Evolutionary conservation across 768 basidiomycete genomes (phyloP).

Genomic region (Auriscalpium vulgare): DNA sequence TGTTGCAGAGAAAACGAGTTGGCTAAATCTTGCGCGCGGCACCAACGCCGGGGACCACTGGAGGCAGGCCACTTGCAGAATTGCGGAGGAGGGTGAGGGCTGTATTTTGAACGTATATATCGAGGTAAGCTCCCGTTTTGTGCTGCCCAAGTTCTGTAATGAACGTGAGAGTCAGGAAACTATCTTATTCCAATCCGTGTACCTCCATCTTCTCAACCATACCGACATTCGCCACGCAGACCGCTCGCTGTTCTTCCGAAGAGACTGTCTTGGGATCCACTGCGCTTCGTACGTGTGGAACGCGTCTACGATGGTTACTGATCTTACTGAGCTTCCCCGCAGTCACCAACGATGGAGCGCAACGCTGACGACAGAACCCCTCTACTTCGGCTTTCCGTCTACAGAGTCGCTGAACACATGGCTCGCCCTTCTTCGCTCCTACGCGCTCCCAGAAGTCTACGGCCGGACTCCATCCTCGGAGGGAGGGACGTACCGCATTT

Average conservation of each 20-base stretch:
- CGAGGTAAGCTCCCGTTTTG: slow-evolving; percentile 42
- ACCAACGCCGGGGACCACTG: slow-evolving; percentile 51
- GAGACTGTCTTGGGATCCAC: slow-evolving; percentile 68
- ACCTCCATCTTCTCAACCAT: slow-evolving; percentile 64
- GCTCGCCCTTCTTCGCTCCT: slow-evolving; percentile 74
- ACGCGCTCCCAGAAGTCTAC: slow-evolving; percentile 74
- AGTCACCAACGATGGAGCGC: slow-evolving; percentile 60
- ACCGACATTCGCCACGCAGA: slow-evolving; percentile 78
- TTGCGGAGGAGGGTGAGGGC: slow-evolving; percentile 58
- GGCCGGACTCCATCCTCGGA: slow-evolving; percentile 45
- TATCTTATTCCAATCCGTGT: slow-evolving; percentile 64
- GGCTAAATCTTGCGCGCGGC: slow-evolving; percentile 53
- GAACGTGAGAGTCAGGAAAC: slow-evolving; percentile 43
- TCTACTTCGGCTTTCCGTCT: slow-evolving; percentile 68
- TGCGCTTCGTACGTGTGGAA: slow-evolving; percentile 41
- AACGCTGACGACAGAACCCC: slow-evolving; percentile 43
- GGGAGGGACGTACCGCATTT: slow-evolving; percentile 79
- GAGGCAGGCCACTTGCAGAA: slow-evolving; percentile 64
- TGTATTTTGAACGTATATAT: slow-evolving; percentile 69
- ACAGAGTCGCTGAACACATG: slow-evolving; percentile 62
- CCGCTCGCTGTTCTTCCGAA: slow-evolving; percentile 66
- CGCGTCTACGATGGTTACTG: background rate
- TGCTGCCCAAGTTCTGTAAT: background rate
- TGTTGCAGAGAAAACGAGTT: slow-evolving; percentile 59
- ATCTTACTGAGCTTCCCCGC: slow-evolving; percentile 2